A percentile compares a stretch with the other conserved stretches of the same genome.
Conservation (phyloP, 805 yeast species). For the Schwanniomyces pseudopolymorphus region DNA sequence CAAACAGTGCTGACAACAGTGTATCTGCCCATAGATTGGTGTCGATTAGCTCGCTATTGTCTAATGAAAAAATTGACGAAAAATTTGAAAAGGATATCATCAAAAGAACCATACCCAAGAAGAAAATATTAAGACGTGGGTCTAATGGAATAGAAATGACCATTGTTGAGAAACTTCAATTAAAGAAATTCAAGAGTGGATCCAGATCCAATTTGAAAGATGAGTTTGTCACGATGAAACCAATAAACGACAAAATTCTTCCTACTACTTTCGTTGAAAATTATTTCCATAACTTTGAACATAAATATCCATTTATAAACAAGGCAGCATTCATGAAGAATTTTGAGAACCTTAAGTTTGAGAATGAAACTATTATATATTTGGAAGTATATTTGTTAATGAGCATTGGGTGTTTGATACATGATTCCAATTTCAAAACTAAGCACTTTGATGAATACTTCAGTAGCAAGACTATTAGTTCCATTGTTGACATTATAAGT, state of each 20-base stretch:
- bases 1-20: background rate
- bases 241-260: conserved; percentile 25
- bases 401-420: conserved; percentile 39
- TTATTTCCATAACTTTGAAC: conserved; percentile 38
- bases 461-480: conserved; percentile 29
- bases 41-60: conserved; percentile 21
- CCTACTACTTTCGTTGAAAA: conserved; percentile 32
- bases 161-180: background rate
- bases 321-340: conserved; percentile 18
- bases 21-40: conserved; percentile 18
- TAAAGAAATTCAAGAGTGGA: background rate
- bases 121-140: background rate
- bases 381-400: conserved; percentile 38
- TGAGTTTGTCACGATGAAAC: conserved; percentile 36
- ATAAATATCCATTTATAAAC: conserved; percentile 35
- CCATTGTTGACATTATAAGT: conserved; percentile 33
- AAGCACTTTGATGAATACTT: conserved; percentile 26
- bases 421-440: conserved; percentile 25
- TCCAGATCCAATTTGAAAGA: conserved; percentile 15
- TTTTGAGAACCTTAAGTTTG: conserved; percentile 28
- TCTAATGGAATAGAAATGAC: background rate
- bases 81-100: background rate
- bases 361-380: conserved; percentile 34
- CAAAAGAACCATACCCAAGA: conserved; percentile 3
- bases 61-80: conserved; percentile 10